Evolutionary conservation across 192 early-diverging fungal species (phyloP).

Genomic region (Coemansia sp.): DNA sequence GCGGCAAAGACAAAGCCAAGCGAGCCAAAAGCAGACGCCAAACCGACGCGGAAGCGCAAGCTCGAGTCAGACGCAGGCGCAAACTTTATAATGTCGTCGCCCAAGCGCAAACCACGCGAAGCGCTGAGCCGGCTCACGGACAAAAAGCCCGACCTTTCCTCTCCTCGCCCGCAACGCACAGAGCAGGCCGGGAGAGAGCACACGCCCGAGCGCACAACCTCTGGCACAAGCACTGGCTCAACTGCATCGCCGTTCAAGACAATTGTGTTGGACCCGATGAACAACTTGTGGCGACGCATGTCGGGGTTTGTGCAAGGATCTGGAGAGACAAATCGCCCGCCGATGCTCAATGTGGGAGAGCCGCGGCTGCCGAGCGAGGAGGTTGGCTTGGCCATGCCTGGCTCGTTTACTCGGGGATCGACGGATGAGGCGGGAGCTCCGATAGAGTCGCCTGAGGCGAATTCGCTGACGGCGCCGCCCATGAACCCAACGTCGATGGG

Average conservation of each 20-base stretch:
- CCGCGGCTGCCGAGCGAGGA: neutral
- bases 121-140: constrained; percentile 11
- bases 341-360: constrained; percentile 1
- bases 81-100: constrained; percentile 56
- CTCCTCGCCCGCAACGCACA: neutral
- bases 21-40: neutral
- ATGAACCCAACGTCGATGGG: constrained; percentile 40
- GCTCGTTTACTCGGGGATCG: constrained; percentile 1
- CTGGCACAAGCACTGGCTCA: neutral
- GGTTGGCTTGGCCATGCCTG: constrained; percentile 1
- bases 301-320: constrained; percentile 43
- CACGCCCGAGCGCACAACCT: neutral
- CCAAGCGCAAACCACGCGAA: constrained; percentile 44
- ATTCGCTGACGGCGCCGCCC: constrained; percentile 49
- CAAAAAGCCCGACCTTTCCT: no score
- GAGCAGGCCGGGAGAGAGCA: constrained; percentile 1
- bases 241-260: constrained; percentile 49
- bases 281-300: constrained; percentile 44
- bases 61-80: constrained; percentile 1
- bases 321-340: constrained; percentile 14
- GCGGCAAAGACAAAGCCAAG: neutral
- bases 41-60: constrained; percentile 17
- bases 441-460: constrained; percentile 25
- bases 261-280: constrained; percentile 39
- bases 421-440: constrained; percentile 21